Evolutionary conservation across 306 rosid genomes (phyloP), one percentile per base, ranked within the genome.

Genomic region (Medicago lupulina): DNA sequence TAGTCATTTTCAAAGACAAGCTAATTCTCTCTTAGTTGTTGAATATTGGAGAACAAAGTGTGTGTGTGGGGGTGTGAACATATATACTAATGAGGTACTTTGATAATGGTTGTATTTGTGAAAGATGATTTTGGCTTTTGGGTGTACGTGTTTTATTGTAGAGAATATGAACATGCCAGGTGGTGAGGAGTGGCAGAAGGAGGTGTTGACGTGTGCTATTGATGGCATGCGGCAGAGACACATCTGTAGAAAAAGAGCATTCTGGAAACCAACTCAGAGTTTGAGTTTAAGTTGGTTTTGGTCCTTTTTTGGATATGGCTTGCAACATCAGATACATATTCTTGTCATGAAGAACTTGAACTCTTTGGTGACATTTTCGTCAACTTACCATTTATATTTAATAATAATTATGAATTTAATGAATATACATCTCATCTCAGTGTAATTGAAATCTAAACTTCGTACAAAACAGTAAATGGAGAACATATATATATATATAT

Each of bases 1-100:
- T 85, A 76, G 93, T 91, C 98, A 93, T 92, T 77, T 64, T 84
- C 16, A 18, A 71, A 23, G 74, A 70, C 14, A 58, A 23, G 7
- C 11, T 53, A 34, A 1, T 61, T 12, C 15, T 12, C 15, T 25
- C 12, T 51, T 14, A 8, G 71, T 34, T 41, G 11, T 38, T 15
- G 73, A 59, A 41, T 74, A 74, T 64, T 17, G 82, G 69, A 5
- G 68, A 58, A 34, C 19, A 59, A 0, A 74, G n/a, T 36, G 51
- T 46, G 71, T 17, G 8, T 15, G 18, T 5, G n/a, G 3, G 14
- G 13, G 15, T 15, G 70, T 10, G 34, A 49, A 21, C 60, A 23
- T 41, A 14, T 51, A 18, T 59, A 58, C 11, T 73, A 58, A 21
- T 44, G 5, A 38, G 25, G 9, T 73, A 39, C 2, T 63, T 19